Evolutionary conservation across 768 basidiomycete genomes (phyloP).

Genomic region (Pisolithus orientalis): DNA sequence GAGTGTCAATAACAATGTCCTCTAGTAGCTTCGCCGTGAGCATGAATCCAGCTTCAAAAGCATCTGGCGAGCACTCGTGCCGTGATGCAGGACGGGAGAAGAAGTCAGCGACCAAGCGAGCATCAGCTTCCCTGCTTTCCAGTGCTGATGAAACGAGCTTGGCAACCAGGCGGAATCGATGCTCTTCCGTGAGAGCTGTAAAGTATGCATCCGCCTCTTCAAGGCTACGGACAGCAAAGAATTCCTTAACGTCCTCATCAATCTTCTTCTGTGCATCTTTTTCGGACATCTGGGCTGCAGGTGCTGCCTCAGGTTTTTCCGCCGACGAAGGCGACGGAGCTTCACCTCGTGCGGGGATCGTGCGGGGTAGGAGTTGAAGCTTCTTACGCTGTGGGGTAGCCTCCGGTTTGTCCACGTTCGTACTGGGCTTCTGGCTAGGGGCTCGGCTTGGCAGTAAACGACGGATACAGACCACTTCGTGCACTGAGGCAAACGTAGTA

Average conservation of each 20-base stretch:
- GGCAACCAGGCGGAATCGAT: constrained; percentile 63
- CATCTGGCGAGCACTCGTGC: constrained; percentile 47
- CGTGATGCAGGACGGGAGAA: constrained; percentile 57
- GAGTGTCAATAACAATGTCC: constrained; percentile 86
- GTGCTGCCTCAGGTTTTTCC: constrained; percentile 17
- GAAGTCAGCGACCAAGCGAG: constrained; percentile 68
- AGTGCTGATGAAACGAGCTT: constrained; percentile 68
- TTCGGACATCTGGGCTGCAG: constrained; percentile 49
- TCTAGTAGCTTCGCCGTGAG: constrained; percentile 72
- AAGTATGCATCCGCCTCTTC: too few species aligned
- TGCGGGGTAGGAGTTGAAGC: too few species aligned
- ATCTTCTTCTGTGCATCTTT: constrained; percentile 41
- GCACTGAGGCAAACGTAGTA: constrained; percentile 83
- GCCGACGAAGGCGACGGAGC: too few species aligned
- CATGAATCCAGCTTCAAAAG: constrained; percentile 72
- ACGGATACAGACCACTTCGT: constrained; percentile 63
- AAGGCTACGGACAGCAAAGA: too few species aligned
- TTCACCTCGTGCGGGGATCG: too few species aligned
- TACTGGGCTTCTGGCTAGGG: constrained; percentile 38
- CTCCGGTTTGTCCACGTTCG: constrained; percentile 1
- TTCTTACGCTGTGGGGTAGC: too few species aligned
- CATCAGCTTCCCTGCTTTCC: constrained; percentile 78
- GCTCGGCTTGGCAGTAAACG: constrained; percentile 32
- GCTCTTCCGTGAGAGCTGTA: constrained; percentile 26
- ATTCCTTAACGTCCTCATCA: too few species aligned